Evolutionary conservation across 2,329 filamentous ascomycete species (phyloP).

Genomic region (Aphanocladium album): DNA sequence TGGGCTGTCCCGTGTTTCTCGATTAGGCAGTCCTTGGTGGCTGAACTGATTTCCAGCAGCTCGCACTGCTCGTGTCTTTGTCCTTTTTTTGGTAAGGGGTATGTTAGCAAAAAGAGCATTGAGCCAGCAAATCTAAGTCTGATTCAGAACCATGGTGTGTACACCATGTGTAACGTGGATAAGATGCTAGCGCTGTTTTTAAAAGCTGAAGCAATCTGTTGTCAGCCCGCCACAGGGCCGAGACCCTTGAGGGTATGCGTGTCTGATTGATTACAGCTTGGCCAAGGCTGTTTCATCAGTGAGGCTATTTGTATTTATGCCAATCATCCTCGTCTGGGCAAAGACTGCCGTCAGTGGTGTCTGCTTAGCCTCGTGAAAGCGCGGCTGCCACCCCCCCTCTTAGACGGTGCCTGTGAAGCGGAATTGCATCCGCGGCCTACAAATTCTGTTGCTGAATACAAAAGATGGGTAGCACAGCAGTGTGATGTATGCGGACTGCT

Average conservation of each 20-base stretch:
- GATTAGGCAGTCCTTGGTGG: neutral
- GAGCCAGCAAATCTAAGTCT: neutral
- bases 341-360: neutral
- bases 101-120: neutral
- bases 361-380: neutral
- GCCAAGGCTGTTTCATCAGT: neutral
- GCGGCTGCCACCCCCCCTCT: neutral
- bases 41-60: neutral
- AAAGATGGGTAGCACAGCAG: neutral
- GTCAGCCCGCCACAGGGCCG: constrained; percentile 1
- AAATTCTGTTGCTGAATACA: neutral
- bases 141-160: neutral
- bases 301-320: neutral
- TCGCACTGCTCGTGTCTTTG: neutral
- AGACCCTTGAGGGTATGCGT: neutral
- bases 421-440: neutral
- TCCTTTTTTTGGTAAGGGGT: neutral
- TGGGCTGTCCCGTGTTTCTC: constrained; percentile 5
- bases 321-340: neutral
- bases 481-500: neutral
- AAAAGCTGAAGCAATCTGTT: neutral
- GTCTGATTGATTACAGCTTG: neutral
- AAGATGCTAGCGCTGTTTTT: neutral
- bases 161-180: constrained; percentile 1
- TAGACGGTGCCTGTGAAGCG: neutral